A percentile compares a stretch with the other conserved stretches of the same genome.
Evolutionary conservation across 441 rosid species (phyloP).

Genomic region (Adansonia gregorii): DNA sequence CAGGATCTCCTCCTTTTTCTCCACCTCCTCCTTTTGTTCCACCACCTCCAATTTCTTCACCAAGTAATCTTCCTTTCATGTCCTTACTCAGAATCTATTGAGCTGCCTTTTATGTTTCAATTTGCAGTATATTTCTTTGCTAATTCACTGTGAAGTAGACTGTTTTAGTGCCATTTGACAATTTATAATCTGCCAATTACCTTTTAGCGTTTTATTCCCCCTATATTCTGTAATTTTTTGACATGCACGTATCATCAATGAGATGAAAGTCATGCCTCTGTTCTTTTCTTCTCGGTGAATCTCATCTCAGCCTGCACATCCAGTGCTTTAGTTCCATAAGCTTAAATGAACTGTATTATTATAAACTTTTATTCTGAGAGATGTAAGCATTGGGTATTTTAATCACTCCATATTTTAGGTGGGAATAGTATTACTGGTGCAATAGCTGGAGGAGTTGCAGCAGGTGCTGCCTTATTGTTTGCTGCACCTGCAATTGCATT

Average conservation of each 20-base stretch:
- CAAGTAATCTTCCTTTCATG: constrained; percentile 48
- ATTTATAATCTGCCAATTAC: neutral
- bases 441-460: constrained; percentile 93
- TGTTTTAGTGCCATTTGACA: constrained; percentile 6
- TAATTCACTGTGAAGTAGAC: neutral
- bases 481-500: constrained; percentile 90
- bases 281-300: neutral
- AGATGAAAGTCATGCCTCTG: too few species aligned
- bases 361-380: too few species aligned
- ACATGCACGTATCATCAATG: neutral
- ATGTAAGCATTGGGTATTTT: too few species aligned
- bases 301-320: neutral
- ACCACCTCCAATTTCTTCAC: constrained; percentile 65
- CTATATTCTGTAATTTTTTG: neutral
- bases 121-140: neutral
- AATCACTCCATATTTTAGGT: too few species aligned
- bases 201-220: constrained; percentile 6
- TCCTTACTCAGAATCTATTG: neutral
- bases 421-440: constrained; percentile 64
- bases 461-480: constrained; percentile 81
- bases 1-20: constrained; percentile 95
- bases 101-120: neutral
- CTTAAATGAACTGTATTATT: constrained; percentile 12
- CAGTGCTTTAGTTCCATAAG: constrained; percentile 1
- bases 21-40: constrained; percentile 95